phyloP scores from a whole-genome alignment of 2,329 filamentous ascomycete genomes.

The Colletotrichum sojae region DNA sequence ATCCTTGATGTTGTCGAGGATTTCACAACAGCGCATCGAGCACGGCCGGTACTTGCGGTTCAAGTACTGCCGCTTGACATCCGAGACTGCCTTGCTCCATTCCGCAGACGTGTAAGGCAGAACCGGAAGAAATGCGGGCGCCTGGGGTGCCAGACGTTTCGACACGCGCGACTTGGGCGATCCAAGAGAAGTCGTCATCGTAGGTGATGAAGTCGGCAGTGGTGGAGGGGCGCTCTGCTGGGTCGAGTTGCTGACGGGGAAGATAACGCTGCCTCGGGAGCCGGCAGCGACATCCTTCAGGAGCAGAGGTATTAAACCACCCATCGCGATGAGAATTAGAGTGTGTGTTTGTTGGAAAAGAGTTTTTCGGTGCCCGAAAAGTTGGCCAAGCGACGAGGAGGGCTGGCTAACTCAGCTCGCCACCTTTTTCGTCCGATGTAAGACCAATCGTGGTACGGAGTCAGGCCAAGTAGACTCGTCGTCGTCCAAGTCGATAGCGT shows the following conservation, averaged over 20 bases:
- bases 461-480: neutral
- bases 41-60: conserved; percentile 67
- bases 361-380: neutral
- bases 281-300: conserved; percentile 44
- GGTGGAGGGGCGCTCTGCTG: conserved; percentile 15
- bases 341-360: conserved; percentile 11
- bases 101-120: conserved; percentile 62
- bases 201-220: conserved; percentile 45
- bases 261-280: conserved; percentile 42
- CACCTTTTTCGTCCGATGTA: conserved; percentile 38
- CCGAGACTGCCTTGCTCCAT: conserved; percentile 65
- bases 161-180: conserved; percentile 44
- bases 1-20: conserved; percentile 64
- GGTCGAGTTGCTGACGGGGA: conserved; percentile 37
- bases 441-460: conserved; percentile 23
- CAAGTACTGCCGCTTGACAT: conserved; percentile 69
- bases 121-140: conserved; percentile 45
- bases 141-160: conserved; percentile 42
- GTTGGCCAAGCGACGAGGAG: conserved; percentile 14
- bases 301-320: conserved; percentile 50
- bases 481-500: conserved; percentile 13
- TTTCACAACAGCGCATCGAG: conserved; percentile 66
- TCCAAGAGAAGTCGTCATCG: conserved; percentile 41
- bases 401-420: conserved; percentile 20
- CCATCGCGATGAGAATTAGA: conserved; percentile 43